Evolutionary conservation across 148 eudicot species (phyloP).

Genomic region (Amaranthus cruentus): DNA sequence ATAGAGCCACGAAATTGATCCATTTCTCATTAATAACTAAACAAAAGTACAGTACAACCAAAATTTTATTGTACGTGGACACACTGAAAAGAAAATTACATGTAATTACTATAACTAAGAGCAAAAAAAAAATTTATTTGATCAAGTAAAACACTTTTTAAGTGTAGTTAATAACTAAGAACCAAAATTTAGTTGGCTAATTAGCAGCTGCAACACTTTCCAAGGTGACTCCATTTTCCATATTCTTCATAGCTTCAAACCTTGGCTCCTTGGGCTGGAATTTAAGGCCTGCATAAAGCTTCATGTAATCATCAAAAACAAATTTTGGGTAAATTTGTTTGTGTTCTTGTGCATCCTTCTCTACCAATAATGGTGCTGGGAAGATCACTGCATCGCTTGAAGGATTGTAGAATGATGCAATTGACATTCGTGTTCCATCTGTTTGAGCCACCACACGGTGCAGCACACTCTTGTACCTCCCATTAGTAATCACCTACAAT

Average conservation of each 20-base stretch:
- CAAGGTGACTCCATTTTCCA: constrained; percentile 23
- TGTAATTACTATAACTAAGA: no score
- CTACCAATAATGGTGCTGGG: constrained; percentile 28
- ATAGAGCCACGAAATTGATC: no score
- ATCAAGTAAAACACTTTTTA: no score
- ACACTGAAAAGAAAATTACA: no score
- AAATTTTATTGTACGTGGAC: no score
- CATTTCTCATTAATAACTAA: no score
- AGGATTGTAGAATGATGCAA: constrained; percentile 41
- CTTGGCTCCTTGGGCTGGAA: constrained; percentile 72
- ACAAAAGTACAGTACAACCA: no score
- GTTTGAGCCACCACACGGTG: constrained; percentile 45
- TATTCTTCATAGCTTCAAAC: constrained; percentile 62
- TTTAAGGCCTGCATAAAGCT: constrained; percentile 37
- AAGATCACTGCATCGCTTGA: constrained; percentile 28
- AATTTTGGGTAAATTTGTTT: constrained; percentile 37
- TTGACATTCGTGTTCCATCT: constrained; percentile 42
- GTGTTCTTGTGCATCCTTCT: constrained; percentile 21
- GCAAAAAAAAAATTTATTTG: no score
- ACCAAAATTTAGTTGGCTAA: neutral
- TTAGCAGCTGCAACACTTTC: constrained; percentile 38
- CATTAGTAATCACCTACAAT: constrained; percentile 39
- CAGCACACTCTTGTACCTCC: constrained; percentile 43
- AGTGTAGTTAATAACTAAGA: no score
- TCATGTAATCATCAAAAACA: constrained; percentile 47